phyloP scores from a whole-genome alignment of 2,329 filamentous ascomycete genomes.

The Curvularia sp. region DNA sequence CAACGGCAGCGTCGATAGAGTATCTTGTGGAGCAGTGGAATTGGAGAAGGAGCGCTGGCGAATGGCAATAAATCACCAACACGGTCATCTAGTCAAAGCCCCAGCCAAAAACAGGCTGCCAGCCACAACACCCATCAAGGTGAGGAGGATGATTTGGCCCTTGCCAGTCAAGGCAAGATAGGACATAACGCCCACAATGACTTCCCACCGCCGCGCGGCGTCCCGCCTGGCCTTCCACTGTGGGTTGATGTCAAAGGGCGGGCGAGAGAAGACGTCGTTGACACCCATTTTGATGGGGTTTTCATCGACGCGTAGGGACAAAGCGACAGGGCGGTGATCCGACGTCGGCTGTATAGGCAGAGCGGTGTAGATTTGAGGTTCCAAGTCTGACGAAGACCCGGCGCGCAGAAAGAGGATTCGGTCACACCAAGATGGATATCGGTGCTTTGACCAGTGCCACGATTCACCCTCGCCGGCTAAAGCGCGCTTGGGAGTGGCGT shows the following conservation, averaged over 20 bases:
- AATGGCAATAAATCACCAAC: conserved; percentile 3
- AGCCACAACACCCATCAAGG: conserved; percentile 36
- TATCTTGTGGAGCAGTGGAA: conserved; percentile 23
- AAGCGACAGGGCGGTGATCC: conserved; percentile 85
- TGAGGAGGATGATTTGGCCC: conserved; percentile 53
- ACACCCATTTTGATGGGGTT: conserved; percentile 43
- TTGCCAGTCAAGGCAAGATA: conserved; percentile 61
- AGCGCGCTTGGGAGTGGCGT: conserved; percentile 54
- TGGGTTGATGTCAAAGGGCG: conserved; percentile 66
- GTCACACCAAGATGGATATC: conserved; percentile 92
- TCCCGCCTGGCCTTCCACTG: conserved; percentile 63
- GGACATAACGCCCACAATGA: conserved; percentile 65
- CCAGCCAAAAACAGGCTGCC: conserved; percentile 39
- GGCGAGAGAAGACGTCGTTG: conserved; percentile 51
- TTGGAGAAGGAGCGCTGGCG: conserved; percentile 8
- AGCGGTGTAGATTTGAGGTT: conserved; percentile 70
- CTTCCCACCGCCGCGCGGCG: conserved; percentile 64
- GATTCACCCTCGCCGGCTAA: conserved; percentile 41
- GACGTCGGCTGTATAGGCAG: conserved; percentile 82
- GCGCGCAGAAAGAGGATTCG: conserved; percentile 75
- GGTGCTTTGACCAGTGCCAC: conserved; percentile 80
- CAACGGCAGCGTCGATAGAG: conserved; percentile 20
- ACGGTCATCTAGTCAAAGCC: conserved; percentile 26
- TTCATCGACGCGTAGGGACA: conserved; percentile 73
- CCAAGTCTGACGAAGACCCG: conserved; percentile 58